A percentile compares a stretch with the other conserved stretches of the same genome.
phyloP scores from a whole-genome alignment of 805 yeast species.

The Candida wancherniae region DNA sequence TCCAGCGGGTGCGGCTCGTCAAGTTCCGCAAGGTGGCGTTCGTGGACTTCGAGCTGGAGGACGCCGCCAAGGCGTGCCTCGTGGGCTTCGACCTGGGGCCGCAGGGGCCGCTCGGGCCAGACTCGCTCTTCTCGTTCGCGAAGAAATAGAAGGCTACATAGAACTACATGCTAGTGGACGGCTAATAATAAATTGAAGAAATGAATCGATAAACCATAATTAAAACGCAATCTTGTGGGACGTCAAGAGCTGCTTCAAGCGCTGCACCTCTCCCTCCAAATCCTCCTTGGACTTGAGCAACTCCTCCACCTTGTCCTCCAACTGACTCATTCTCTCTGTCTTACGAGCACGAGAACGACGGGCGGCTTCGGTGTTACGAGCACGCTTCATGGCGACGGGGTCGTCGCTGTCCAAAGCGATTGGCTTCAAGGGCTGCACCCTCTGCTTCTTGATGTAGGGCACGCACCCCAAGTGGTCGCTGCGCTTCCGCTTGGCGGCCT shows the following conservation, averaged over 20 bases:
- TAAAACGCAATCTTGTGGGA: constrained; percentile 14
- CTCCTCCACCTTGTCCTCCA: constrained; percentile 71
- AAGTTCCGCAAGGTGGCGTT: constrained; percentile 68
- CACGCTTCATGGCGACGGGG: constrained; percentile 78
- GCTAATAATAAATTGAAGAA: neutral
- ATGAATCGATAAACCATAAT: neutral
- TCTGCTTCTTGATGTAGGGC: constrained; percentile 72
- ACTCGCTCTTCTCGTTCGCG: constrained; percentile 28
- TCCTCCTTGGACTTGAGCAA: constrained; percentile 54
- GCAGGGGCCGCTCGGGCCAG: constrained; percentile 17
- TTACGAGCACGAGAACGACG: constrained; percentile 92
- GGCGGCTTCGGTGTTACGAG: constrained; percentile 97
- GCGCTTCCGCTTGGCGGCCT: constrained; percentile 22
- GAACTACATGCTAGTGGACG: neutral
- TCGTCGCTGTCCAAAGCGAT: constrained; percentile 52
- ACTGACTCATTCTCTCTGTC: constrained; percentile 78
- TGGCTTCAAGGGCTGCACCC: constrained; percentile 68
- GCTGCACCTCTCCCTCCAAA: constrained; percentile 58
- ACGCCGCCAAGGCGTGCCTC: constrained; percentile 41
- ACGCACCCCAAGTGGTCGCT: constrained; percentile 73
- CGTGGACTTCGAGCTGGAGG: constrained; percentile 64
- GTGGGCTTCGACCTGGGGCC: constrained; percentile 9
- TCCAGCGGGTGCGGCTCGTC: constrained; percentile 62
- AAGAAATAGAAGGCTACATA: too few species aligned
- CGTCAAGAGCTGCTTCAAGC: constrained; percentile 48